A percentile compares a stretch with the other conserved stretches of the same genome.
phyloP scores from a whole-genome alignment of 257 asterid genomes.

The Ajuga chamaepitys region DNA sequence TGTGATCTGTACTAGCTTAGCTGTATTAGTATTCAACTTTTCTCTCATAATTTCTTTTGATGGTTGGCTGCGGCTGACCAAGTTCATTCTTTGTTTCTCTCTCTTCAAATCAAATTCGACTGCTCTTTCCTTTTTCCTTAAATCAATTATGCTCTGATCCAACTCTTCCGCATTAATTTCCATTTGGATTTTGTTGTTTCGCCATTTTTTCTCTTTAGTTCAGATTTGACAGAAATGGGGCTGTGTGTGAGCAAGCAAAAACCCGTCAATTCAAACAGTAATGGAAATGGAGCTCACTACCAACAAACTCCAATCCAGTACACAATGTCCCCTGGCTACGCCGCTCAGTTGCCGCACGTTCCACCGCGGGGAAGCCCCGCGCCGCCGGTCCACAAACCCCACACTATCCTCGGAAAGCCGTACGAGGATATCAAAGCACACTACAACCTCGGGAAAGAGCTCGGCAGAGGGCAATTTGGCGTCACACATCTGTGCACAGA shows the following conservation, averaged over 20 bases:
- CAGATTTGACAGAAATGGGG: slow-evolving; percentile 26
- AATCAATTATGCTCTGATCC: too few relatives aligned
- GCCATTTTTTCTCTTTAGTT: neutral
- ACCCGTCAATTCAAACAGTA: slow-evolving; percentile 13
- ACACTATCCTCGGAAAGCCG: slow-evolving; percentile 59
- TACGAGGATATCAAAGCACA: slow-evolving; percentile 46
- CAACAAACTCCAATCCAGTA: slow-evolving; percentile 36
- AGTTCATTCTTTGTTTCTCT: too few relatives aligned
- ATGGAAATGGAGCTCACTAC: slow-evolving; percentile 22
- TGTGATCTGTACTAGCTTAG: too few relatives aligned
- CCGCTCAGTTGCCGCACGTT: slow-evolving; percentile 28
- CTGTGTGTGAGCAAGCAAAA: slow-evolving; percentile 36
- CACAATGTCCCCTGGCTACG: slow-evolving; percentile 53
- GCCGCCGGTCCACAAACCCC: slow-evolving; percentile 20
- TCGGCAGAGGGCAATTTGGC: slow-evolving; percentile 81
- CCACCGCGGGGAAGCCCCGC: slow-evolving; percentile 30
- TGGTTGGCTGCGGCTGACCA: too few relatives aligned
- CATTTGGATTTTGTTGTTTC: too few relatives aligned
- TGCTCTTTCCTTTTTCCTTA: too few relatives aligned
- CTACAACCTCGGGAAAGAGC: slow-evolving; percentile 54
- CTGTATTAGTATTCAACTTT: too few relatives aligned
- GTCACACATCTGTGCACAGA: slow-evolving; percentile 62
- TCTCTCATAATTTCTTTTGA: too few relatives aligned
- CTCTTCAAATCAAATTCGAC: too few relatives aligned
- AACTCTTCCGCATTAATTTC: too few relatives aligned